These are phyloP conservation scores for Helianthus tuberosus DNA, from an alignment of 129 eudicot genomes.

Conservation along the genomic window DNA sequence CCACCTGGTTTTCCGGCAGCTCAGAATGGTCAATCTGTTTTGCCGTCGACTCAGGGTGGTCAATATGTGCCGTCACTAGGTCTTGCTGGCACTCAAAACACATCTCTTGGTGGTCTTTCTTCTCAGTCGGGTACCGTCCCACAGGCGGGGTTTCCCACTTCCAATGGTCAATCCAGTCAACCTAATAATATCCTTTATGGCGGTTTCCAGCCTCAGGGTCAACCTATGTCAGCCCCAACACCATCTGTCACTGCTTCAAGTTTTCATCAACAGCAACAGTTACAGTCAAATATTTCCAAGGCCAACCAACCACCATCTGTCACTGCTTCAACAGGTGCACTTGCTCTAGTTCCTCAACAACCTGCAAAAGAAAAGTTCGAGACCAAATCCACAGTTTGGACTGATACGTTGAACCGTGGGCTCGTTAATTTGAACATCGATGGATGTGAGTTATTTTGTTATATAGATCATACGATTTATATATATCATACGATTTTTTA, in stretches of 20 bases:
- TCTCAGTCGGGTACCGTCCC: constrained; percentile 31
- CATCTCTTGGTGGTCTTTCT: constrained; percentile 29
- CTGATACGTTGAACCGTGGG: constrained; percentile 96
- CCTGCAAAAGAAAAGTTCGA: constrained; percentile 75
- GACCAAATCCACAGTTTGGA: constrained; percentile 92
- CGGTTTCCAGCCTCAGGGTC: constrained; percentile 45
- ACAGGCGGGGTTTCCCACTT: constrained; percentile 32
- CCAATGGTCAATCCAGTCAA: constrained; percentile 34
- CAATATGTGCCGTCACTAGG: too few species aligned
- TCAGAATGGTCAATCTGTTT: background rate
- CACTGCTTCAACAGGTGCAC: constrained; percentile 49
- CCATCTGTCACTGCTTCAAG: too few species aligned
- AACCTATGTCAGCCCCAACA: constrained; percentile 32
- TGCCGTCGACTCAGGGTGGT: background rate
- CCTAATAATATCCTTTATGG: constrained; percentile 46
- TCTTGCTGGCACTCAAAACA: too few species aligned
- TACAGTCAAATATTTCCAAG: constrained; percentile 25
- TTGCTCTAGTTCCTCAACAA: constrained; percentile 61
- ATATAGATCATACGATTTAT: too few species aligned
- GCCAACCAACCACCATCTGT: constrained; percentile 29
- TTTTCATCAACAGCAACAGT: constrained; percentile 30
- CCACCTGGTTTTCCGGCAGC: background rate
- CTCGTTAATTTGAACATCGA: constrained; percentile 88
- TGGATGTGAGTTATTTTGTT: constrained; percentile 59
- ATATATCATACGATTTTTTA: too few species aligned